Evolutionary conservation across 1,284 basidiomycete genomes (phyloP), one percentile per base, ranked within the genome.

Genomic region (Sporisorium graminicola): DNA sequence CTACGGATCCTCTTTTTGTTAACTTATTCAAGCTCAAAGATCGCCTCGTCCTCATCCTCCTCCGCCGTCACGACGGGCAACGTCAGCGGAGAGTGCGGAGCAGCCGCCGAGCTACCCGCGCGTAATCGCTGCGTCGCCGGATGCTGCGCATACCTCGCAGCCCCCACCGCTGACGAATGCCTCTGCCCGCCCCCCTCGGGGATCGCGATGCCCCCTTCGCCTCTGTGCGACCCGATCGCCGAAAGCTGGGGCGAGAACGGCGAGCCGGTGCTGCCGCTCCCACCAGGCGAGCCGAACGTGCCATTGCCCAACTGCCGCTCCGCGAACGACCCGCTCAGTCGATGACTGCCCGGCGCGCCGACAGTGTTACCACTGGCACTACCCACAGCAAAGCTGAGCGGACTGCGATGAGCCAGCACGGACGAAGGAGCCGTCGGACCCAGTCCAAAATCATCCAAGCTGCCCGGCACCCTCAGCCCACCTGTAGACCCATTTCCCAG

Each of bases 11-110:
- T 8, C 16, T 54, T 53, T 53, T 53, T 29, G 26, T 33, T 7
- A 16, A 4, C 13, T 14, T 60, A 85, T 51, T 85, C 83, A 26
- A 85, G 73, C 62, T 85, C 82, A 43, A 85, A 85, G 40, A 85
- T 83, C 4, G 82, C 72, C 46, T 84, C 83, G 14, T 85, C 81
- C 42, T 75, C 74, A 50, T 80, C 83, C 33, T 79, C 82, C 37
- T 78, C 66, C 33, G 65, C 64, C 13, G 82, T 79, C 24, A 73
- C 59, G 14, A 82, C 64, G 2, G 82, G 77, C 12, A 81, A 67
- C 0, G 81, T 74, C 43, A 79, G 69, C 2, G 82, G 76, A 16
- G 56, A 56, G 33, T 67, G 65, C 2, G 70, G 72, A 8, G 64
- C 69, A 40, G 57, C 62, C 3, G 58, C 61, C 42, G 70, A 71